Evolutionary conservation across 805 yeast species (phyloP).

Genomic region (Candida verbasci): DNA sequence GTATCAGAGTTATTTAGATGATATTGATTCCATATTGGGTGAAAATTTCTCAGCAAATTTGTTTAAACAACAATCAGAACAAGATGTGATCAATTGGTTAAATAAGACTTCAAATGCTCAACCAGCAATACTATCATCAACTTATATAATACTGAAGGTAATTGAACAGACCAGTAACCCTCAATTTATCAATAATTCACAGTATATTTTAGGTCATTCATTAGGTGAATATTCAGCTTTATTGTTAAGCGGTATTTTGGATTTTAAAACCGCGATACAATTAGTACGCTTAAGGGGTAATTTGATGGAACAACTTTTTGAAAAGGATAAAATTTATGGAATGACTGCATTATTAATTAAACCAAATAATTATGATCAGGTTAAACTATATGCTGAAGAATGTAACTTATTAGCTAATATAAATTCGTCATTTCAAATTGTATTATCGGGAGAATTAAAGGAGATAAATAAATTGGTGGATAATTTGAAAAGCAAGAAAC

Average conservation of each 20-base stretch:
- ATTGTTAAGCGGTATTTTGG: conserved; percentile 30
- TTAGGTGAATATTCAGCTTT: conserved; percentile 49
- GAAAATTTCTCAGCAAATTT: conserved; percentile 17
- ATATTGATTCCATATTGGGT: conserved; percentile 19
- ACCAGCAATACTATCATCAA: conserved; percentile 47
- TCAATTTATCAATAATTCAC: conserved; percentile 14
- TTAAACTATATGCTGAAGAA: conserved; percentile 15
- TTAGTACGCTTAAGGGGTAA: conserved; percentile 43
- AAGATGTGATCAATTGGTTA: conserved; percentile 16
- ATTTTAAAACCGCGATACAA: conserved; percentile 30
- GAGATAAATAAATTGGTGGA: conserved; percentile 21
- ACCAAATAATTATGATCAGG: conserved; percentile 17
- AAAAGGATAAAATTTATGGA: conserved; percentile 12
- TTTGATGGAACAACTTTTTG: conserved; percentile 34
- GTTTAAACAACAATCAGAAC: conserved; percentile 11
- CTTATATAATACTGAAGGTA: conserved; percentile 25
- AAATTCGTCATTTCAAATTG: conserved; percentile 41
- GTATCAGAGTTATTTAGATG: conserved; percentile 12
- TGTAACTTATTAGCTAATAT: conserved; percentile 40
- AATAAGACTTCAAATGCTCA: conserved; percentile 45
- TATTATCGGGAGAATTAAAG: conserved; percentile 37
- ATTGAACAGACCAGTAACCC: conserved; percentile 15
- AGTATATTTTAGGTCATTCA: conserved; percentile 43
- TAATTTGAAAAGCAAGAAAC: conserved; percentile 14
- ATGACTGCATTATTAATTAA: conserved; percentile 34